These are phyloP conservation scores for Porodaedalea pini DNA, from an alignment of 1,284 basidiomycete genomes.

Conservation along the genomic window DNA sequence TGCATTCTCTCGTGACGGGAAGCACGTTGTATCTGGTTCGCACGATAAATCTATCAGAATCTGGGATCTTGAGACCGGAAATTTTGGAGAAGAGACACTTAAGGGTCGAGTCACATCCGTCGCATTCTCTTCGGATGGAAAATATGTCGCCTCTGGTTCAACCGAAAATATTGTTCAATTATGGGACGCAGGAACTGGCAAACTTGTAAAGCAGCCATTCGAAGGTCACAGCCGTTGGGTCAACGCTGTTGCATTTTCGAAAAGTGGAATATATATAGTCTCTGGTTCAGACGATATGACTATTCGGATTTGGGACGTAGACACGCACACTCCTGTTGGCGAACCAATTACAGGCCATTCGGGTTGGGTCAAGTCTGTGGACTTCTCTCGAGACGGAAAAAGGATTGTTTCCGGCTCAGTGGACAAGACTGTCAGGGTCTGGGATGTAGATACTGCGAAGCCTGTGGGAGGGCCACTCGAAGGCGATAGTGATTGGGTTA, in stretches of 20 bases:
- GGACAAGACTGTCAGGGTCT: constrained; percentile 15
- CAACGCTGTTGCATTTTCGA: constrained; percentile 76
- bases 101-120: constrained; percentile 77
- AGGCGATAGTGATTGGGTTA: constrained; percentile 3
- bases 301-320: constrained; percentile 77
- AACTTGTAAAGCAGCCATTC: constrained; percentile 74
- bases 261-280: constrained; percentile 82
- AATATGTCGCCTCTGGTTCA: not conserved
- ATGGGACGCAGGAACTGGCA: constrained; percentile 82
- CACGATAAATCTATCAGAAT: constrained; percentile 84
- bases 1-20: constrained; percentile 41
- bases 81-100: constrained; percentile 57
- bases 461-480: not conserved
- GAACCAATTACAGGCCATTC: constrained; percentile 7
- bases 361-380: constrained; percentile 8
- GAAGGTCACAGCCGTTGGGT: constrained; percentile 88
- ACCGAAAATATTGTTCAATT: constrained; percentile 42
- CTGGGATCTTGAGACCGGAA: constrained; percentile 88
- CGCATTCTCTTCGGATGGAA: not conserved
- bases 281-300: constrained; percentile 93
- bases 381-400: constrained; percentile 3
- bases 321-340: not conserved
- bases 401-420: constrained; percentile 15
- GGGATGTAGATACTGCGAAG: constrained; percentile 11
- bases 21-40: constrained; percentile 75